Evolutionary conservation across 2,329 filamentous ascomycete genomes (phyloP), one percentile per base, ranked within the genome.

Genomic region (Onygenales sp.): DNA sequence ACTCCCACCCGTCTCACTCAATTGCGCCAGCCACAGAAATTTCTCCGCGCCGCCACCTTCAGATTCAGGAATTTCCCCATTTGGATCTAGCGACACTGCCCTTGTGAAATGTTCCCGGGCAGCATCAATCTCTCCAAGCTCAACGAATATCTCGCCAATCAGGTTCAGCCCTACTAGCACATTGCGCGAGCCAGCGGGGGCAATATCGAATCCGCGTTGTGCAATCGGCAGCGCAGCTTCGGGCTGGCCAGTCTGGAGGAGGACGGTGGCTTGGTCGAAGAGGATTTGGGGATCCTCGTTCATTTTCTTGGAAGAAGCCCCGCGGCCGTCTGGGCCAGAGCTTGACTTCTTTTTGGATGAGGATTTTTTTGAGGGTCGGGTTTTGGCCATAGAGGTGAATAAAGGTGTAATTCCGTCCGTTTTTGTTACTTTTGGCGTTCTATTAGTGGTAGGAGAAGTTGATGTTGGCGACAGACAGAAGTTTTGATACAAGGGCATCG

Each of bases 21-120:
- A 78, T 72, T 98, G 93, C 58, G 93, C 93, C 55, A 98, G 77
- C 82, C 91, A 95, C 48, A 97, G 73, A 65, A 96, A 97, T 73
- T 96, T 97, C 66, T 97, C 92, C 0, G 90, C 83, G 0, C 91
- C 91, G 32, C 89, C 89, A 48, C 90, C 91, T 50, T 84, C 69
- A 41, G 82, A 79, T 63, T 89, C 86, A 14, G 85, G 80, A 55
- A 83, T 73, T 41, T 75, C 71, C 14, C 92, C 93, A 54, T 91
- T 82, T 27, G 84, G 78, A 66, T 98, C 93, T 38, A 93, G 78
- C 52, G 78, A 75, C 39, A 86, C 86, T 0, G 93, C 89, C 45
- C 80, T 77, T 56, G 83, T 69, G 64, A 96, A 95, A 63, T 82
- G 85, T 46, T 76, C 72, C 55, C 86, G 79, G 43, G 92, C 92